Percentiles rank a stretch among this genome's conserved stretches.
phyloP scores from a whole-genome alignment of 768 basidiomycete genomes.

The Boletus rubescentipes region DNA sequence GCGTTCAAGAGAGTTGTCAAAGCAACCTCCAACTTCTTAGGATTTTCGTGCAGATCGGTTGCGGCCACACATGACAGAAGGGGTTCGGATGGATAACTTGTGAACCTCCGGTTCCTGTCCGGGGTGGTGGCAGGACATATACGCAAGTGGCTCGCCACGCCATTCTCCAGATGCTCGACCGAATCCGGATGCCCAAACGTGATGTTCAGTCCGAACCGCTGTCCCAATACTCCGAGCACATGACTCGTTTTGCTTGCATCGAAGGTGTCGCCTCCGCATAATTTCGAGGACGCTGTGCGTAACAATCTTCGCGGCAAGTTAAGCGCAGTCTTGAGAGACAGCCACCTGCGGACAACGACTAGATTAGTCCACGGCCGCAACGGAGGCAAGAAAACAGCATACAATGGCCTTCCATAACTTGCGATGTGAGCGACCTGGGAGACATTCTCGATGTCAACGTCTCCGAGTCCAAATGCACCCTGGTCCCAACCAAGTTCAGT shows the following conservation, averaged over 20 bases:
- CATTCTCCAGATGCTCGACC: neutral
- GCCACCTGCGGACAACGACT: neutral
- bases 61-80: slow-evolving; percentile 14
- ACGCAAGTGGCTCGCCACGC: slow-evolving; percentile 14
- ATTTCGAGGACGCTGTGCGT: neutral
- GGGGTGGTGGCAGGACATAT: slow-evolving; percentile 6
- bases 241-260: neutral
- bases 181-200: slow-evolving; percentile 2
- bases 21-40: neutral
- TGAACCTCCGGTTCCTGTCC: slow-evolving; percentile 12
- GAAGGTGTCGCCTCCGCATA: neutral
- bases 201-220: slow-evolving; percentile 6
- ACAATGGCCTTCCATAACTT: neutral
- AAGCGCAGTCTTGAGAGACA: neutral
- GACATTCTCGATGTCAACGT: neutral
- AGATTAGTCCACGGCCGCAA: neutral
- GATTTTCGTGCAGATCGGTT: neutral
- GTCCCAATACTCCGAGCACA: slow-evolving; percentile 1
- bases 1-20: neutral
- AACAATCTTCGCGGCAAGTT: neutral
- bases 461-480: neutral
- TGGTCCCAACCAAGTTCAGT: slow-evolving; percentile 21
- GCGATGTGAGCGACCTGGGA: neutral
- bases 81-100: slow-evolving; percentile 19
- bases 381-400: neutral